phyloP scores from a whole-genome alignment of 768 basidiomycete species.

The Leccinum uliginosum region DNA sequence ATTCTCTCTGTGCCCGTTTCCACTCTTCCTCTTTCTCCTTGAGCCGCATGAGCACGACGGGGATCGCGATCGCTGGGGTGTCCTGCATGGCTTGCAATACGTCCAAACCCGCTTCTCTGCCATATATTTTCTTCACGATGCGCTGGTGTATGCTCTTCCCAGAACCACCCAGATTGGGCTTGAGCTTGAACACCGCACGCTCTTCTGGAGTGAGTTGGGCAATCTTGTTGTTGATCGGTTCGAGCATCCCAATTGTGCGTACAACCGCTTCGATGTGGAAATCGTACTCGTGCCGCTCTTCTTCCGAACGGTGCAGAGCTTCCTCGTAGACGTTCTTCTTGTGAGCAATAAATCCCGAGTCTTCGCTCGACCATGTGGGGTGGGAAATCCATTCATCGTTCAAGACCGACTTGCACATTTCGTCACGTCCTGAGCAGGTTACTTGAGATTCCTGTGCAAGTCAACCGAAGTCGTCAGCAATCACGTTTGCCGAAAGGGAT shows the following conservation, averaged over 20 bases:
- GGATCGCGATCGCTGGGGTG: constrained; percentile 81
- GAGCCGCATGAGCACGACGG: constrained; percentile 81
- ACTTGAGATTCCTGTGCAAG: constrained; percentile 72
- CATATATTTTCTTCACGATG: constrained; percentile 96
- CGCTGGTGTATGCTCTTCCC: constrained; percentile 87
- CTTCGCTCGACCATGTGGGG: constrained; percentile 92
- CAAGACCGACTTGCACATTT: constrained; percentile 92
- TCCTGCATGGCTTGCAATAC: constrained; percentile 90
- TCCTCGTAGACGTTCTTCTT: constrained; percentile 97
- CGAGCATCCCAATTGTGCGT: constrained; percentile 85
- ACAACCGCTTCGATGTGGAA: constrained; percentile 96
- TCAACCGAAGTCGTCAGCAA: constrained; percentile 1
- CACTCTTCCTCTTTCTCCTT: constrained; percentile 99
- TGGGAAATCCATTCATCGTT: constrained; percentile 99
- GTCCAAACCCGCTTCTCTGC: constrained; percentile 75
- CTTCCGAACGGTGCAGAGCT: constrained; percentile 91
- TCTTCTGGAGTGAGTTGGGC: constrained; percentile 75
- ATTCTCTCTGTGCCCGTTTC: constrained; percentile 95
- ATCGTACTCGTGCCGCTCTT: constrained; percentile 98
- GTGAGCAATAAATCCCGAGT: constrained; percentile 84
- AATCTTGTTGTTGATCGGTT: constrained; percentile 89
- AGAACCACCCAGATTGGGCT: constrained; percentile 82
- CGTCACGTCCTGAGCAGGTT: constrained; percentile 90
- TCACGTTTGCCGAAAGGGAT: background rate
- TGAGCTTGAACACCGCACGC: constrained; percentile 74